These are phyloP conservation scores for Lodderomyces jiufengensis DNA, from an alignment of 1,139 yeast species.

Conservation along the genomic window DNA sequence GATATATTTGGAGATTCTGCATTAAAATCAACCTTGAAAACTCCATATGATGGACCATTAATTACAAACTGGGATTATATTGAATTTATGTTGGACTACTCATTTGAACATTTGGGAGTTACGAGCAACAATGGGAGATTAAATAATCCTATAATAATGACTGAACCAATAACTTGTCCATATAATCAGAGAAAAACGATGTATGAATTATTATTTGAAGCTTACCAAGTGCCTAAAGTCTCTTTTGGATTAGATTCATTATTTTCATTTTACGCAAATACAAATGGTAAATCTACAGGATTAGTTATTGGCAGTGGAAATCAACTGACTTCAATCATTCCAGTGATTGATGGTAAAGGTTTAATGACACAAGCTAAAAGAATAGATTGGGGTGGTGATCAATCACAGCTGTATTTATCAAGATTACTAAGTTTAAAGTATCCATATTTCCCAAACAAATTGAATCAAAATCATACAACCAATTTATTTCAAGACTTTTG, in stretches of 20 bases:
- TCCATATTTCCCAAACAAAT: conserved; percentile 82
- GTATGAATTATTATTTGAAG: conserved; percentile 82
- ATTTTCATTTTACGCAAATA: conserved; percentile 63
- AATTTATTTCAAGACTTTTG: conserved; percentile 72
- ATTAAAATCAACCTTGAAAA: conserved; percentile 62
- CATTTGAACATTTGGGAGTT: conserved; percentile 77
- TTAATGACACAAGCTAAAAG: conserved; percentile 68
- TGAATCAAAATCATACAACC: conserved; percentile 62
- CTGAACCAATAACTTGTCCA: conserved; percentile 73
- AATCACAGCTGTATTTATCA: conserved; percentile 60
- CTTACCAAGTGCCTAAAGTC: conserved; percentile 69
- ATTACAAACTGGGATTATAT: conserved; percentile 91
- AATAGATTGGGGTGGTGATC: conserved; percentile 90
- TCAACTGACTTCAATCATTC: conserved; percentile 79
- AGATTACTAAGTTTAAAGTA: conserved; percentile 73
- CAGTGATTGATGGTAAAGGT: conserved; percentile 69
- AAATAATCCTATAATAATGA: conserved; percentile 78
- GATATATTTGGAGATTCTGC: conserved; percentile 73
- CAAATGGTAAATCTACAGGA: conserved; percentile 46
- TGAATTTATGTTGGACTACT: conserved; percentile 78
- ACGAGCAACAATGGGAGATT: conserved; percentile 48
- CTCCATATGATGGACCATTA: conserved; percentile 85
- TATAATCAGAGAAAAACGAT: conserved; percentile 64
- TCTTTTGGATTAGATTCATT: conserved; percentile 80
- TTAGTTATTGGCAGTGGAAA: conserved; percentile 79